Evolutionary conservation across 345 rosid species (phyloP).

Genomic region (Gynandropsis gynandra): DNA sequence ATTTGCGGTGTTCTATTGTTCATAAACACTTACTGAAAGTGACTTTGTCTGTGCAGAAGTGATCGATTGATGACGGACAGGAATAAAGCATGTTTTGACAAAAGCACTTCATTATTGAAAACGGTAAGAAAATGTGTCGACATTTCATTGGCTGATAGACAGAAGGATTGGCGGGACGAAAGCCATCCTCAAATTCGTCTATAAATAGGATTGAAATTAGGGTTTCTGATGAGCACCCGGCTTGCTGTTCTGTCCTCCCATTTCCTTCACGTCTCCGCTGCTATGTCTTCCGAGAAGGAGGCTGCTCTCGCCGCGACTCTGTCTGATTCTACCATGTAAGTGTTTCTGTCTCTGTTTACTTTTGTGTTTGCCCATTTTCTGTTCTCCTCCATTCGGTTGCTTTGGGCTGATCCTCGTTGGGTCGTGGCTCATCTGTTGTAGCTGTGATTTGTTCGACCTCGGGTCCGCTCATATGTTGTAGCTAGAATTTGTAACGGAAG

Average conservation of each 20-base stretch:
- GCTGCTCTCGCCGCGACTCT: constrained; percentile 68
- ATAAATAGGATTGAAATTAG: constrained; percentile 3
- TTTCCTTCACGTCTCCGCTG: constrained; percentile 16
- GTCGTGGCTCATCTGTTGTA: constrained; percentile 1
- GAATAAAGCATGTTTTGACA: too few relatives aligned
- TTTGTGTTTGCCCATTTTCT: background rate
- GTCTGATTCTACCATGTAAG: constrained; percentile 75
- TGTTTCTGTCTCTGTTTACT: background rate
- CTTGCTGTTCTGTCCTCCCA: constrained; percentile 28
- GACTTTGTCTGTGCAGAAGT: too few relatives aligned
- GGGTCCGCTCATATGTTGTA: too few relatives aligned
- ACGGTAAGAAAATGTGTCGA: constrained; percentile 4
- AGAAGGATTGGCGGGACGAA: constrained; percentile 2
- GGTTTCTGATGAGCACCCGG: constrained; percentile 23
- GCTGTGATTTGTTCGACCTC: background rate
- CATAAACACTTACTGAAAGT: too few relatives aligned
- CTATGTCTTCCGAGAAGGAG: constrained; percentile 90
- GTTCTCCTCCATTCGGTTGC: background rate
- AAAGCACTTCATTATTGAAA: too few relatives aligned
- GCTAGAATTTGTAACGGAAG: background rate
- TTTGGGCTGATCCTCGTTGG: background rate
- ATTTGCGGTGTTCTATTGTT: too few relatives aligned
- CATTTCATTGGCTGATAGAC: background rate
- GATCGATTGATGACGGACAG: too few relatives aligned
- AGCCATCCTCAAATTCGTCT: constrained; percentile 1